A percentile compares a stretch with the other conserved stretches of the same genome.
Conservation (phyloP, 768 basidiomycete species). For the Sporobolomyces phaffii region DNA sequence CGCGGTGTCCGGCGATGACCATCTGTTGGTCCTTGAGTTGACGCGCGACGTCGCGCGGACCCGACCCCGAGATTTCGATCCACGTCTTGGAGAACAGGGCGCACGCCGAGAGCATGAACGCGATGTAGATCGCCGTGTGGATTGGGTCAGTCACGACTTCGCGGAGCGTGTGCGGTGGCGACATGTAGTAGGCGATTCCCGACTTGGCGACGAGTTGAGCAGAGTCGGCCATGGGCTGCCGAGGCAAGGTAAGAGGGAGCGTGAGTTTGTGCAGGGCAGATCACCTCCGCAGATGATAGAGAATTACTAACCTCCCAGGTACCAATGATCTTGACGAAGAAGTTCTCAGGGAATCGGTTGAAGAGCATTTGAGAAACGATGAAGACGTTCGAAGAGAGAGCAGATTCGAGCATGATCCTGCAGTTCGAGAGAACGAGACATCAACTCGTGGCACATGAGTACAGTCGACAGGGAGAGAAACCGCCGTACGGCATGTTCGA, state of each 20-base stretch:
- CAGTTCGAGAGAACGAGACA: neutral
- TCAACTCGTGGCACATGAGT: too few relatives aligned
- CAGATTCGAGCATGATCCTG: slow-evolving; percentile 88
- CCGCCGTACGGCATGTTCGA: slow-evolving; percentile 90
- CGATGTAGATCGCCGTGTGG: slow-evolving; percentile 82
- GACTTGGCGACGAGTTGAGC: slow-evolving; percentile 83
- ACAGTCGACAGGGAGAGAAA: too few relatives aligned
- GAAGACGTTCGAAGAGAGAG: slow-evolving; percentile 87
- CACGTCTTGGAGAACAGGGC: slow-evolving; percentile 98
- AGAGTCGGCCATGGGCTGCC: slow-evolving; percentile 83
- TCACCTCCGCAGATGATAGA: neutral
- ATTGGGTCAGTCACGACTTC: slow-evolving; percentile 85
- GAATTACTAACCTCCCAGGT: slow-evolving; percentile 81
- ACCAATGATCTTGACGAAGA: slow-evolving; percentile 82
- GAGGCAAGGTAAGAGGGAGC: neutral
- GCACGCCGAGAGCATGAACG: slow-evolving; percentile 87
- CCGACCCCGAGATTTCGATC: slow-evolving; percentile 96
- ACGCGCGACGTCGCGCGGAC: slow-evolving; percentile 91
- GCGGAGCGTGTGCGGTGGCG: slow-evolving; percentile 86
- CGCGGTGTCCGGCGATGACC: slow-evolving; percentile 77
- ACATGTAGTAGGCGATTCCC: slow-evolving; percentile 96
- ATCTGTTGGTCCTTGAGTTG: slow-evolving; percentile 98
- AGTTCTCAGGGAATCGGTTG: slow-evolving; percentile 79
- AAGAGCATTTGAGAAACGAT: slow-evolving; percentile 95
- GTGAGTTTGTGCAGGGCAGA: neutral